Evolutionary conservation across 176 grass and related monocot genomes (phyloP).

Genomic region (Phragmites australis): DNA sequence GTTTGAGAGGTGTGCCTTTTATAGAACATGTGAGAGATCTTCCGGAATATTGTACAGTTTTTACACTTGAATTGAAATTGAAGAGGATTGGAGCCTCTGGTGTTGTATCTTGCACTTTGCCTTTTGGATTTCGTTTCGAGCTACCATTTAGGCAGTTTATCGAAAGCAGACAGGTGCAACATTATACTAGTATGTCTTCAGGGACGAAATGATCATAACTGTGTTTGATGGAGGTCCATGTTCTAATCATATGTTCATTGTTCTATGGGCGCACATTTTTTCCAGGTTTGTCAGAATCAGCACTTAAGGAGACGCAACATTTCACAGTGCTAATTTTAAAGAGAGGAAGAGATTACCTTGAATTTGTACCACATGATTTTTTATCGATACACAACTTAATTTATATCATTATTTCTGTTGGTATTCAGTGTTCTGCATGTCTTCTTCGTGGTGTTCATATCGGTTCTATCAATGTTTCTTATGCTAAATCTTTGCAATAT

Average conservation of each 20-base stretch:
- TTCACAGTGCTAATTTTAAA: background rate
- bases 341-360: background rate
- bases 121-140: background rate
- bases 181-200: conserved; percentile 2
- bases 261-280: background rate
- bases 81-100: conserved; percentile 27
- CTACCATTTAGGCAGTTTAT: background rate
- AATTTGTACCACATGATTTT: background rate
- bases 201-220: background rate
- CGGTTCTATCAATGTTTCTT: background rate
- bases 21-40: conserved; percentile 8
- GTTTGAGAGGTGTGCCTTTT: conserved; percentile 32
- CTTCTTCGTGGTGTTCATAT: background rate
- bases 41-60: conserved; percentile 46
- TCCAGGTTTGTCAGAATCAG: background rate
- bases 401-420: background rate
- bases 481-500: conserved; percentile 13
- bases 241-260: background rate
- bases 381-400: background rate
- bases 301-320: background rate
- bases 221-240: background rate
- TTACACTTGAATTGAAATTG: conserved; percentile 27
- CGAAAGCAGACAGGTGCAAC: background rate
- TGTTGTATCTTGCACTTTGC: background rate
- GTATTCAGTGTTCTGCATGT: background rate